A percentile compares a stretch with the other conserved stretches of the same genome.
Evolutionary conservation across 2,329 filamentous ascomycete species (phyloP).

Genomic region (Orbilia javanica): DNA sequence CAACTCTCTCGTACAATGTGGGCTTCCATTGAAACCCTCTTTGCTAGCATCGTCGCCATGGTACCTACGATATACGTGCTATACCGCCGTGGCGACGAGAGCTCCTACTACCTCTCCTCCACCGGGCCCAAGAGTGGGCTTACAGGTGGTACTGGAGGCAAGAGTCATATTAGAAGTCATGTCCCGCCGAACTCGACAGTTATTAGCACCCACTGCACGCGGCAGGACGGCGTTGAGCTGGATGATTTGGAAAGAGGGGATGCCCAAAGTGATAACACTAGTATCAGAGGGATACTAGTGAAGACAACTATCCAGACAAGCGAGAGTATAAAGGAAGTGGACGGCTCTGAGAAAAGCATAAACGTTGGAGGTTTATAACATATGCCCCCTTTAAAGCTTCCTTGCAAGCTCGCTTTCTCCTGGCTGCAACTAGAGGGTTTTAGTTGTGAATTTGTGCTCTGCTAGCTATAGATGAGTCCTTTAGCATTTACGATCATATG

Average conservation of each 20-base stretch:
- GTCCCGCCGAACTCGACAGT: conserved; percentile 36
- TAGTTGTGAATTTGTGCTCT: too few species aligned
- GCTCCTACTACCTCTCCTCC: conserved; percentile 39
- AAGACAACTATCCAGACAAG: conserved; percentile 50
- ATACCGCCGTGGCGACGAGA: conserved; percentile 48
- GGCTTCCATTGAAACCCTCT: conserved; percentile 48
- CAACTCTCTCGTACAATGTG: conserved; percentile 49
- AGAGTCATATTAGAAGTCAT: conserved; percentile 40
- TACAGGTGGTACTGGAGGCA: conserved; percentile 17
- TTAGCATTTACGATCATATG: conserved; percentile 21
- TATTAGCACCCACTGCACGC: conserved; percentile 40
- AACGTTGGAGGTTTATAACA: conserved; percentile 6
- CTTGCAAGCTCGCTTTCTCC: background rate
- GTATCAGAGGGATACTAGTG: conserved; percentile 39
- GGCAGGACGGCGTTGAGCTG: conserved; percentile 36
- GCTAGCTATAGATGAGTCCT: too few species aligned
- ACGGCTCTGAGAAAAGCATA: conserved; percentile 51
- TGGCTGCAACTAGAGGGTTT: background rate
- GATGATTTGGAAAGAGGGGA: conserved; percentile 36
- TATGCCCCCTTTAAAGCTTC: background rate
- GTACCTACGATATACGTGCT: conserved; percentile 51
- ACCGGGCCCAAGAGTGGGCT: conserved; percentile 27
- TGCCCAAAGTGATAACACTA: conserved; percentile 24
- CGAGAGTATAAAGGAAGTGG: conserved; percentile 46
- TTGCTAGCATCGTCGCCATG: conserved; percentile 47